Percentiles rank a stretch among this genome's conserved stretches.
phyloP scores from a whole-genome alignment of 163 green algal species.

The Scenedesmus sp. region DNA sequence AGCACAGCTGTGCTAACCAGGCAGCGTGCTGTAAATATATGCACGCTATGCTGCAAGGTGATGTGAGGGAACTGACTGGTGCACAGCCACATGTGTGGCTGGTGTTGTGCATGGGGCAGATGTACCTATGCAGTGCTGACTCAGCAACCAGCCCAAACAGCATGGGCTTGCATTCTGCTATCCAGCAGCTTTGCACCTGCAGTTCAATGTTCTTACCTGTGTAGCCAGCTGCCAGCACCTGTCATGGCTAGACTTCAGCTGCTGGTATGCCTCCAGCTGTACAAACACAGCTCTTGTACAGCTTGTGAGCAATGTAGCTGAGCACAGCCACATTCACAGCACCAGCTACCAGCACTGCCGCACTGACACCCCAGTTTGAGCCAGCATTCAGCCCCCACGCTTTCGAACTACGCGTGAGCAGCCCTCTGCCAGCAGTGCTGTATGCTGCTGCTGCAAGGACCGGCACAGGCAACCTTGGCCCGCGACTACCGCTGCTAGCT shows the following conservation, averaged over 20 bases:
- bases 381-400: neutral
- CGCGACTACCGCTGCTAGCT: neutral
- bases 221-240: slow-evolving; percentile 56
- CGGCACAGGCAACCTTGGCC: neutral
- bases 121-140: neutral
- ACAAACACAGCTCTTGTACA: neutral
- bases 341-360: neutral
- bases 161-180: neutral
- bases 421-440: slow-evolving; percentile 1
- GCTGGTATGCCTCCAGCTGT: neutral
- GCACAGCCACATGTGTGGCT: neutral
- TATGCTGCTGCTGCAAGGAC: neutral
- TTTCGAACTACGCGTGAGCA: neutral
- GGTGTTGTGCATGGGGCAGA: neutral
- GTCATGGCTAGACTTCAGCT: slow-evolving; percentile 33
- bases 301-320: slow-evolving; percentile 13
- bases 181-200: neutral
- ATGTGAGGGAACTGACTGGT: neutral
- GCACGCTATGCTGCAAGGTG: neutral
- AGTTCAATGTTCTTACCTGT: slow-evolving; percentile 53
- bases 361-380: neutral
- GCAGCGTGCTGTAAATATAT: neutral
- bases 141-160: neutral
- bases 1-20: neutral
- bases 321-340: slow-evolving; percentile 36